A percentile compares a stretch with the other conserved stretches of the same genome.
Conservation (phyloP, 2,329 filamentous ascomycete species). For the Beauveria rudraprayagi region DNA sequence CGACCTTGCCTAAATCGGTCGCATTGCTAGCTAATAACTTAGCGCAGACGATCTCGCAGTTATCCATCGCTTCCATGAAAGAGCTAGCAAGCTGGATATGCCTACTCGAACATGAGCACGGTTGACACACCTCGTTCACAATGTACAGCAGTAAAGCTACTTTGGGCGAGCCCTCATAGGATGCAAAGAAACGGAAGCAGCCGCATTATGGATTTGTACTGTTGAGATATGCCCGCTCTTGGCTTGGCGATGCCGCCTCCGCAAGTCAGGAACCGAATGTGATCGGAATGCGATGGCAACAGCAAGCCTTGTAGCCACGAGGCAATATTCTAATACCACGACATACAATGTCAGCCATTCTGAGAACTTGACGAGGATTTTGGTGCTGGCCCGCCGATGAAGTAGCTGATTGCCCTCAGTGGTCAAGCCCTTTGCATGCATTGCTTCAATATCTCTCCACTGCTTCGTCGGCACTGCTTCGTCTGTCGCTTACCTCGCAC, state of each 20-base stretch:
- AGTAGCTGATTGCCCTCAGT: not conserved
- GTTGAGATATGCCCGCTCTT: not conserved
- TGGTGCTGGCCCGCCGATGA: not conserved
- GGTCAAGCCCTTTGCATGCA: not conserved
- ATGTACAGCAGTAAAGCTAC: not conserved
- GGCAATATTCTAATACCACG: not conserved
- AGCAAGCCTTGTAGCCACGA: not conserved
- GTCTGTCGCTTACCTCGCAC: not conserved
- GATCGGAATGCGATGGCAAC: not conserved
- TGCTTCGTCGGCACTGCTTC: not conserved
- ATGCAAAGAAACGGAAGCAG: not conserved
- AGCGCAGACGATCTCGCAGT: slow-evolving; percentile 3
- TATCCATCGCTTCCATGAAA: not conserved
- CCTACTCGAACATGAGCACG: not conserved
- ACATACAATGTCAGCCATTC: not conserved
- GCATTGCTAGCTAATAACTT: not conserved
- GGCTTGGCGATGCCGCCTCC: not conserved
- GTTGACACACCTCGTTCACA: not conserved
- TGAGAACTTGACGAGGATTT: not conserved
- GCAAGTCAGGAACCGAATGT: not conserved
- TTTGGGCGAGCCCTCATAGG: too few relatives aligned
- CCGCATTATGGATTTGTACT: not conserved
- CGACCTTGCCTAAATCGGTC: not conserved
- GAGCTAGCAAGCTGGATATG: not conserved
- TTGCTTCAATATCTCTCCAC: not conserved